These are phyloP conservation scores for Pythium coloratum DNA, from an alignment of 352 stramenopile species.

Conservation along the genomic window DNA sequence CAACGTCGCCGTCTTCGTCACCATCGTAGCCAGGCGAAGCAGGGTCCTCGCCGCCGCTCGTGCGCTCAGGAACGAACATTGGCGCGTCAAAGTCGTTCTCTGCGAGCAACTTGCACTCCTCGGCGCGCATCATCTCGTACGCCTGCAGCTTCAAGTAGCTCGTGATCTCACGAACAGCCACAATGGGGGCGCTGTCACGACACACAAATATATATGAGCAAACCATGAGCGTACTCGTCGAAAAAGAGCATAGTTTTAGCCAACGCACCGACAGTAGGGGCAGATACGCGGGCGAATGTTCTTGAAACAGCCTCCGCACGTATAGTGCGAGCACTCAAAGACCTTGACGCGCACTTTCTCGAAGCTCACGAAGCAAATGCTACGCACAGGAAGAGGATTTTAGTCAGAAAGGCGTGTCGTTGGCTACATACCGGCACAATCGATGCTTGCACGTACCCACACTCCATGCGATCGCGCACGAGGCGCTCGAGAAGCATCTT, in stretches of 20 bases:
- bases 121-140: constrained; percentile 13
- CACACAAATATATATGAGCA: not conserved
- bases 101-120: constrained; percentile 5
- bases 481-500: constrained; percentile 18
- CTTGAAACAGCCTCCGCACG: constrained; percentile 15
- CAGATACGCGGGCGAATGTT: constrained; percentile 5
- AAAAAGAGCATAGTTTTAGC: not conserved
- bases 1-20: not conserved
- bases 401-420: not conserved
- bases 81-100: constrained; percentile 21
- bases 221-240: not conserved
- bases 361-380: constrained; percentile 24
- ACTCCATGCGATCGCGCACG: constrained; percentile 27
- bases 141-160: constrained; percentile 10
- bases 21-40: not conserved
- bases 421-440: not conserved
- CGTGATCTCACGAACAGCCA: constrained; percentile 12
- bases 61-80: not conserved
- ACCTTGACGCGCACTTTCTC: constrained; percentile 11
- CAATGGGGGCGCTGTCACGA: constrained; percentile 11
- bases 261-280: constrained; percentile 28
- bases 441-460: constrained; percentile 21
- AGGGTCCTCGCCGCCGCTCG: not conserved
- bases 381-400: not conserved
- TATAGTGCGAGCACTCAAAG: constrained; percentile 23